These are phyloP conservation scores for Coemansia guatemalensis DNA, from an alignment of 192 early-diverging fungal genomes.

Conservation along the genomic window DNA sequence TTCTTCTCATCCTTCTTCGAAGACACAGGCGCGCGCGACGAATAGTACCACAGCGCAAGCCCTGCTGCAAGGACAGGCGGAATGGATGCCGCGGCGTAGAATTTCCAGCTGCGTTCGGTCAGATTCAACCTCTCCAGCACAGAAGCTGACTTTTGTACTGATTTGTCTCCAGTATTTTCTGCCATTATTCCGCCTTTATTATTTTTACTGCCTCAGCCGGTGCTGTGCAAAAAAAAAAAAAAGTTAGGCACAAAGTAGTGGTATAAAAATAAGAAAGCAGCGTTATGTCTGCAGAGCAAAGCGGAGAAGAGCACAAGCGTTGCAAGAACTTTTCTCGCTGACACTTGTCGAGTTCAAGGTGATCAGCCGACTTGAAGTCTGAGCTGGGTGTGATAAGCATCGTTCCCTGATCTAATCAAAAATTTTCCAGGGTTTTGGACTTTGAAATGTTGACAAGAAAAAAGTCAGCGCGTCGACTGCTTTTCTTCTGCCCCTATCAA, in stretches of 20 bases:
- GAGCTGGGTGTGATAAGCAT: too few species aligned
- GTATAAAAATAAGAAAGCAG: background rate
- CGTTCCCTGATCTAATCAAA: background rate
- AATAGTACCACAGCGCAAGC: constrained; percentile 66
- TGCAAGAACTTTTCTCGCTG: background rate
- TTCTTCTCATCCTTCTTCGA: constrained; percentile 41
- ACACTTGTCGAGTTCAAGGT: too few species aligned
- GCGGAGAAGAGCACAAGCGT: background rate
- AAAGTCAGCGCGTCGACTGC: background rate
- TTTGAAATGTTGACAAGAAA: background rate
- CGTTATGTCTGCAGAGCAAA: background rate
- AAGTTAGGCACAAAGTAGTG: background rate
- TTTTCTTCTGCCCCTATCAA: background rate
- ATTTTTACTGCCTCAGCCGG: constrained; percentile 5
- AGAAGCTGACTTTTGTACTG: constrained; percentile 34
- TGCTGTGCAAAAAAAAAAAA: constrained; percentile 1
- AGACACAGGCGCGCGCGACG: constrained; percentile 26
- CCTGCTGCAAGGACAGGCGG: constrained; percentile 61
- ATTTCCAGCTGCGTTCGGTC: constrained; percentile 60
- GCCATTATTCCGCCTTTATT: constrained; percentile 19
- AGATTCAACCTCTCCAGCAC: constrained; percentile 50
- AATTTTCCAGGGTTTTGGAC: background rate
- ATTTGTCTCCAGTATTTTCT: constrained; percentile 24
- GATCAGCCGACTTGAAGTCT: too few species aligned
- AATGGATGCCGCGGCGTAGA: constrained; percentile 64